Base-by-base conservation (phyloP, 148 eudicot genomes). In the Heliosperma pusillum region DNA sequence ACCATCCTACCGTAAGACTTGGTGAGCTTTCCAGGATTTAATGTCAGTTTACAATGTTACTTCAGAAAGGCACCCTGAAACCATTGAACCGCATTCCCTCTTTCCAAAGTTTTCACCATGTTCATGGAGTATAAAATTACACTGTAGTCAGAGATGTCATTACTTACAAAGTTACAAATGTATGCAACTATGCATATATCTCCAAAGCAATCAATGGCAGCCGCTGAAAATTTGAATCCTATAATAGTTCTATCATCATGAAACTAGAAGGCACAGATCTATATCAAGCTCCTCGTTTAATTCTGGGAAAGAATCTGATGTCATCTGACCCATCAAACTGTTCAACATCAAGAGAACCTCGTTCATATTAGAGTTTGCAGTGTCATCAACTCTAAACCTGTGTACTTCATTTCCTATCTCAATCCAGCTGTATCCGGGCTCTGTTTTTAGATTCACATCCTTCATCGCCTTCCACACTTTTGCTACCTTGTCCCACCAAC, bases 371-470 rank as follows among this genome's bases (percentile, higher is more conserved):
- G 65, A 29, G 40, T 76, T 81, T 11, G 72, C 74, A 19, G 73
- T 71, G 50, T 78, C 85, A 73, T 82, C 85, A 22, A 75, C 87
- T 53, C 66, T 71, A 71, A 86, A 86, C 20, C 58, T 68, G 59
- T 70, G 59, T 50, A 84, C 71, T 62, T 72, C 77, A 74, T 73
- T 77, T 59, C 76, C 78, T 27, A 86, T 66, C 80, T 82, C 80
- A 67, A 84, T 84, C 84, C 85, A 86, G 66, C 85, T 86, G 50
- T 47, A 84, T 27, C 89, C 87, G 26, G 85, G 84, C 55, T 82
- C 79, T 0, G 84, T 70, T 82, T 69, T 84, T 60, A 80, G 70
- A 33, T 80, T 75, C 3, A 58, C 53, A 30, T 80, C 81, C 74
- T 81, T 84, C 83, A 84, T 87, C 79, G 77, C 29, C 52, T 82